Base-by-base conservation (phyloP, 257 asterid species). In the Striga asiatica region DNA sequence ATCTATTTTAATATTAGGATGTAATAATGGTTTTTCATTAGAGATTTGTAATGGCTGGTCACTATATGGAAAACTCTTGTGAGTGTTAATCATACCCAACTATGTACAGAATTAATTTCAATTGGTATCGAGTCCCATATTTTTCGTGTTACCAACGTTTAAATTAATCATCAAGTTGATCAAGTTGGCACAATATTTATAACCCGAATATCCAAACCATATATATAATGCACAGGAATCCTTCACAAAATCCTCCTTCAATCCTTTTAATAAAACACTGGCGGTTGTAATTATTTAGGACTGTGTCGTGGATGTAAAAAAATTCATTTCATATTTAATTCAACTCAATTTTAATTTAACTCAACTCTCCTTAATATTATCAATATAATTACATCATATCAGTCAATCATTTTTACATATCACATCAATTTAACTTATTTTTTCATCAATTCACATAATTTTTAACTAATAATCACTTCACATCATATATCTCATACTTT, bases 1-100 rank as follows among this genome's bases (percentile, higher is more conserved):
- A 19, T 12, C 16, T 42, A 14, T 47, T 35, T 35, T 1, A 13
- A 17, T 39, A 39, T 65, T 6, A 14, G 51, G 24, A 61, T 49
- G 45, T 60, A 41, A 60, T 66, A 52, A 66, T 66, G 50, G 38
- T 28, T 23, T n/a, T n/a, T n/a, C n/a, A n/a, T n/a, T 14, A 1
- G 50, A 20, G 19, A 43, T 43, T 61, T 37, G 61, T 34, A 29
- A 20, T 12, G 24, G 22, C 9, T 32, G 8, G 11, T 19, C 14
- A 16, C 2, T 39, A 20, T 21, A 12, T 3, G 57, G 34, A 17
- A 50, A 38, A 32, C 11, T 32, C 8, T 13, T 41, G 24, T 22
- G 6, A 53, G 54, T 53, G 49, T 29, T 37, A 62, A 28, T 62
- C 53, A 18, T 18, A 41, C 27, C 54, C 27, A 54, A 28, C 41